These are phyloP conservation scores for Trichoderma afroharzianum DNA, from an alignment of 2,329 filamentous ascomycete species.

Conservation along the genomic window DNA sequence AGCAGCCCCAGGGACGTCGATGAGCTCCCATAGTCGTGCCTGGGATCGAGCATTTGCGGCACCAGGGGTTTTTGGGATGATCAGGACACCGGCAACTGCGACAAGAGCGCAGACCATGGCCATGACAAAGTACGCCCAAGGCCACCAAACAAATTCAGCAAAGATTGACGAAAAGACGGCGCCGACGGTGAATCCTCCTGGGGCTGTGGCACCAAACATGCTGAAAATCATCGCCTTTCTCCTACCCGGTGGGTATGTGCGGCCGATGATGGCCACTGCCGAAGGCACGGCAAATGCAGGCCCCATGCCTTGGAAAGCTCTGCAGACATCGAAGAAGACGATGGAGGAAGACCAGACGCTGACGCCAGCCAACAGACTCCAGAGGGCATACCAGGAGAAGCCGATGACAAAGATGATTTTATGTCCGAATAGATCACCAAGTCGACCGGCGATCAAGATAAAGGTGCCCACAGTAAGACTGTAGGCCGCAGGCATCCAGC, in stretches of 20 bases:
- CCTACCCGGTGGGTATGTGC: conserved; percentile 41
- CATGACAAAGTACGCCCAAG: conserved; percentile 41
- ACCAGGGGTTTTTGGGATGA: conserved; percentile 26
- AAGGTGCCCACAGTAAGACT: conserved; percentile 50
- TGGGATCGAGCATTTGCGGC: neutral
- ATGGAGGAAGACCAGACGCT: conserved; percentile 32
- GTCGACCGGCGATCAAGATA: conserved; percentile 48
- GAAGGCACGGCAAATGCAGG: conserved; percentile 55
- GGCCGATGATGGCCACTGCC: conserved; percentile 52
- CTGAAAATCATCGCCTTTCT: conserved; percentile 36
- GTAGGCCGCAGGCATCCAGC: conserved; percentile 54
- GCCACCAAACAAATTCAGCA: conserved; percentile 37
- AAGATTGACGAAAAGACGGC: conserved; percentile 25
- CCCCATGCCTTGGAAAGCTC: conserved; percentile 51
- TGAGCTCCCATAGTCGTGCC: conserved; percentile 20
- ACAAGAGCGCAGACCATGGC: conserved; percentile 29
- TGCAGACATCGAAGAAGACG: conserved; percentile 42
- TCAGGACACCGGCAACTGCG: conserved; percentile 25
- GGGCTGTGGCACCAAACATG: conserved; percentile 34
- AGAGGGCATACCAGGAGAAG: conserved; percentile 47
- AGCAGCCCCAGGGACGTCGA: conserved; percentile 35
- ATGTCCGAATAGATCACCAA: conserved; percentile 53
- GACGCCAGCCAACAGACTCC: conserved; percentile 42
- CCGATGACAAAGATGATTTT: conserved; percentile 48
- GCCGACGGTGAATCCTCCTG: conserved; percentile 31